phyloP scores from a whole-genome alignment of 1,139 yeast species.

The Hemisphaericaspora xylanilytica region DNA sequence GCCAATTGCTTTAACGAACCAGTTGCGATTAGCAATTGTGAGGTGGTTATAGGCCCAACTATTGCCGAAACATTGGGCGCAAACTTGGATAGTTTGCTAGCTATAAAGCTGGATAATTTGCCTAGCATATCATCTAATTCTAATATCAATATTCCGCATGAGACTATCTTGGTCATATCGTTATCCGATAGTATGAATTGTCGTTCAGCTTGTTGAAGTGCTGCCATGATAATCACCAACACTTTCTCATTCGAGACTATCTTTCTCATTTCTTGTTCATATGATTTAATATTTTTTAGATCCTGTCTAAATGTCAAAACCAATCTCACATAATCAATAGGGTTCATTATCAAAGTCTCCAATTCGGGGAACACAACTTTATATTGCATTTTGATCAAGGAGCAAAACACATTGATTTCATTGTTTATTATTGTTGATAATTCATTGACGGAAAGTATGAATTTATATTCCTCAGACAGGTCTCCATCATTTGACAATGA shows the following conservation, averaged over 20 bases:
- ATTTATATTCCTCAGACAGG: constrained; percentile 41
- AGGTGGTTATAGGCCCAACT: constrained; percentile 71
- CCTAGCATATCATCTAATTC: constrained; percentile 44
- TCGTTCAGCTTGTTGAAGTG: constrained; percentile 37
- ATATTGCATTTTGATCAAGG: constrained; percentile 54
- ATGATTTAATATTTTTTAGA: constrained; percentile 30
- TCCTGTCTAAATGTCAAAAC: constrained; percentile 54
- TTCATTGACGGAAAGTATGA: constrained; percentile 56
- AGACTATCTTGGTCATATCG: constrained; percentile 39
- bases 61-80: constrained; percentile 82
- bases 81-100: constrained; percentile 52
- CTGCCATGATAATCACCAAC: constrained; percentile 73
- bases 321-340: constrained; percentile 61
- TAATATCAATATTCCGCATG: constrained; percentile 49
- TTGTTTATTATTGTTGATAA: constrained; percentile 53
- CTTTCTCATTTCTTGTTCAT: constrained; percentile 35
- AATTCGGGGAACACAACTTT: constrained; percentile 69
- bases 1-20: constrained; percentile 76
- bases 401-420: constrained; percentile 53
- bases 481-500: constrained; percentile 31
- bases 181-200: constrained; percentile 28
- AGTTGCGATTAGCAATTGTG: constrained; percentile 66
- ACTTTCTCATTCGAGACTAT: constrained; percentile 62
- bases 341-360: constrained; percentile 59
- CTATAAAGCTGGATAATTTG: constrained; percentile 52